Conservation (phyloP, 129 eudicot genomes). For the Flaveria linearis region DNA sequence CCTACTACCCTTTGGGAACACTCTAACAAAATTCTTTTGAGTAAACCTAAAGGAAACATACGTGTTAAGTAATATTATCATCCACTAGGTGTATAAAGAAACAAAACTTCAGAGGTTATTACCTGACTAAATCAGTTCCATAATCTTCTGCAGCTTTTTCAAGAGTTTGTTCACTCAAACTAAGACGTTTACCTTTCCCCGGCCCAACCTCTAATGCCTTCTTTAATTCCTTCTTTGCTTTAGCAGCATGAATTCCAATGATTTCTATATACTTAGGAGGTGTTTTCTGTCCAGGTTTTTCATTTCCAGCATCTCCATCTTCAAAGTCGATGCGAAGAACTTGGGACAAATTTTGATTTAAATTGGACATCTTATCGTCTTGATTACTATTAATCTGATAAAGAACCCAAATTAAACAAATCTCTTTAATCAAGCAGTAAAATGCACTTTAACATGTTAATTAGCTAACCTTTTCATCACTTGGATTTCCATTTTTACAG, state of each 20-base stretch:
- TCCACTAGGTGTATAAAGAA: constrained; percentile 12
- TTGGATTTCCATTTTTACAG: neutral
- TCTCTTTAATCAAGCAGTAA: neutral
- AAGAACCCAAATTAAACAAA: constrained; percentile 1
- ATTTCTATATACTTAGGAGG: constrained; percentile 58
- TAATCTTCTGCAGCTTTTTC: constrained; percentile 60
- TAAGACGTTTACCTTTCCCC: constrained; percentile 64
- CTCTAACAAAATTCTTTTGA: constrained; percentile 75
- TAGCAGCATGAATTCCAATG: constrained; percentile 72
- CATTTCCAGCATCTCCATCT: constrained; percentile 38
- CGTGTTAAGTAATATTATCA: constrained; percentile 8
- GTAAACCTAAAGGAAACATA: constrained; percentile 58
- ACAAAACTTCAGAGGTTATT: constrained; percentile 7
- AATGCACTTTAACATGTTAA: neutral
- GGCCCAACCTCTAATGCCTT: constrained; percentile 41
- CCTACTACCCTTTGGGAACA: constrained; percentile 88
- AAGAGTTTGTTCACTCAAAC: constrained; percentile 80
- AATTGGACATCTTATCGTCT: constrained; percentile 4
- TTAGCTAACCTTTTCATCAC: constrained; percentile 40
- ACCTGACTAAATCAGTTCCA: constrained; percentile 76
- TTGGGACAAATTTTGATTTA: constrained; percentile 21
- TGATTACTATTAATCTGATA: constrained; percentile 36
- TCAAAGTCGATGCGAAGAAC: constrained; percentile 22
- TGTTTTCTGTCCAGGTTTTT: constrained; percentile 33
- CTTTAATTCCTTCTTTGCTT: constrained; percentile 62